Percentiles rank a stretch among this genome's conserved stretches.
Conservation (phyloP, 2,329 filamentous ascomycete species). For the Coniella lustricola region DNA sequence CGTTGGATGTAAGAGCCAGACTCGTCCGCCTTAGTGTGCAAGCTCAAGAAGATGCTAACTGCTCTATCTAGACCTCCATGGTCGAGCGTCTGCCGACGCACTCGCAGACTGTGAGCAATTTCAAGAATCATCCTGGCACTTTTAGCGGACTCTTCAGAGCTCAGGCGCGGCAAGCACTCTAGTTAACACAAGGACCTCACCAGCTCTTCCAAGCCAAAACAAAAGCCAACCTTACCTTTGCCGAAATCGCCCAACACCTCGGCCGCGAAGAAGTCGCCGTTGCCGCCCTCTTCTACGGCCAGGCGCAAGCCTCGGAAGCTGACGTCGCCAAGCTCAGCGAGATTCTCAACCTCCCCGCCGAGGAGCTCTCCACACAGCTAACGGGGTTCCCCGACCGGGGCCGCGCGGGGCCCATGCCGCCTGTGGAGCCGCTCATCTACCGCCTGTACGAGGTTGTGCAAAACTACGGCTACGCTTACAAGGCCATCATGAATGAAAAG, state of each 20-base stretch:
- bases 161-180: too few relatives aligned
- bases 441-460: conserved; percentile 89
- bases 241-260: conserved; percentile 65
- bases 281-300: conserved; percentile 85
- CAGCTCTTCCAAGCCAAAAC: conserved; percentile 75
- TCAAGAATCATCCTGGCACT: too few relatives aligned
- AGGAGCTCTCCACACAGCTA: conserved; percentile 53
- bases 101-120: conserved; percentile 43
- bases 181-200: too few relatives aligned
- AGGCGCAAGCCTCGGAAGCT: conserved; percentile 43
- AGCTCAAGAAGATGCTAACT: not conserved
- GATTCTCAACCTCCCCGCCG: conserved; percentile 43
- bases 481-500: conserved; percentile 93
- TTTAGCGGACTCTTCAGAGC: too few relatives aligned
- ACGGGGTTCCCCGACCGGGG: conserved; percentile 75
- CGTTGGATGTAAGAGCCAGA: conserved; percentile 30
- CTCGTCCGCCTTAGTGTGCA: not conserved
- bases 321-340: conserved; percentile 54
- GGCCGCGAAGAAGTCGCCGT: conserved; percentile 76
- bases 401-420: conserved; percentile 72
- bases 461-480: conserved; percentile 95
- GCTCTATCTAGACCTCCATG: conserved; percentile 38
- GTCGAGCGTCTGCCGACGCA: conserved; percentile 63
- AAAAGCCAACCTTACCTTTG: conserved; percentile 67
- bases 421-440: conserved; percentile 81